These are phyloP conservation scores for Penicillium subrubescens DNA, from an alignment of 495 filamentous ascomycete species.

Conservation along the genomic window DNA sequence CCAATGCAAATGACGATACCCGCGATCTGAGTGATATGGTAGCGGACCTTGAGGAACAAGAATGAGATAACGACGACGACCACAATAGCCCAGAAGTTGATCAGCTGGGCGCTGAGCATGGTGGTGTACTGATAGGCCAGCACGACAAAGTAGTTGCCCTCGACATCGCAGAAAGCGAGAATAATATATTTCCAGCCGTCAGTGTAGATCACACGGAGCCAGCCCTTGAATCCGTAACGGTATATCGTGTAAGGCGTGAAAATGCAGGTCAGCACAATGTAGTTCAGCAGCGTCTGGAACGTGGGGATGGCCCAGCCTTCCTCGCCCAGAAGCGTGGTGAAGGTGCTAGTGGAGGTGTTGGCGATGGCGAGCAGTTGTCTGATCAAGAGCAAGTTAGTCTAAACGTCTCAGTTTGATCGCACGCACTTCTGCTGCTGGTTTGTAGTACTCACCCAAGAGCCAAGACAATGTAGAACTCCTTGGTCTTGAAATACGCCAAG, in stretches of 20 bases:
- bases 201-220: slow-evolving; percentile 58
- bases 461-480: slow-evolving; percentile 85
- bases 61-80: slow-evolving; percentile 87
- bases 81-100: slow-evolving; percentile 99
- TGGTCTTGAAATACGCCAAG: slow-evolving; percentile 80
- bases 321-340: slow-evolving; percentile 70
- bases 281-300: slow-evolving; percentile 95
- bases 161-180: slow-evolving; percentile 87
- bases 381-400: background rate
- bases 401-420: background rate
- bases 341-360: slow-evolving; percentile 87
- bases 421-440: background rate
- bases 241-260: slow-evolving; percentile 85
- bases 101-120: slow-evolving; percentile 86
- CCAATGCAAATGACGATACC: slow-evolving; percentile 91
- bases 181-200: slow-evolving; percentile 96
- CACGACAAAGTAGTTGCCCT: slow-evolving; percentile 97
- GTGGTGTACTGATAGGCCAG: slow-evolving; percentile 92
- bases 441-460: slow-evolving; percentile 63
- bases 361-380: slow-evolving; percentile 85
- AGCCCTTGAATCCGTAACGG: slow-evolving; percentile 74
- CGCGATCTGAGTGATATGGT: slow-evolving; percentile 77
- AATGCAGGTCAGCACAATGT: slow-evolving; percentile 77
- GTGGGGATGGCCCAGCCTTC: slow-evolving; percentile 85
- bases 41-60: slow-evolving; percentile 79